phyloP scores from a whole-genome alignment of 1,284 basidiomycete genomes.

The Apiotrichum siamense region DNA sequence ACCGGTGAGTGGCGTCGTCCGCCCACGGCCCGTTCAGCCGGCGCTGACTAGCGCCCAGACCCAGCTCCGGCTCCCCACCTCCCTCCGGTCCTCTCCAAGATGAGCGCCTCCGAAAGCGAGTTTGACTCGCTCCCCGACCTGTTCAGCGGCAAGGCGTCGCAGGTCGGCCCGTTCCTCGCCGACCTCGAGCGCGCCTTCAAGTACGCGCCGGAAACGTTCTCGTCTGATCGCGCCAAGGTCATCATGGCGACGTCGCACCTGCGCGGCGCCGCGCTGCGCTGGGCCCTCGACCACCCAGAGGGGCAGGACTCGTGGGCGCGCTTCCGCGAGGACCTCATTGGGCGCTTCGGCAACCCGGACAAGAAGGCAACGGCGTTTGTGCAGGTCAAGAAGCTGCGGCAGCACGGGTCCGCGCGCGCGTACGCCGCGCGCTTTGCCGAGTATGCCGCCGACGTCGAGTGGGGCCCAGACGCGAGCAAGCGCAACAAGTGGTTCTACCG shows the following conservation, averaged over 20 bases:
- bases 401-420: constrained; percentile 9
- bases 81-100: background rate
- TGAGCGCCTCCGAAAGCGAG: constrained; percentile 9
- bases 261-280: constrained; percentile 15
- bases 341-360: constrained; percentile 17
- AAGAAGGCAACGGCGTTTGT: constrained; percentile 11
- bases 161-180: constrained; percentile 14
- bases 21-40: too few species aligned
- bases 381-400: constrained; percentile 20
- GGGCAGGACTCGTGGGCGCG: background rate
- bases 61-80: too few species aligned
- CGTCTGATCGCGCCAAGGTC: constrained; percentile 2
- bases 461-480: constrained; percentile 4
- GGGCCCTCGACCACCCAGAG: constrained; percentile 15
- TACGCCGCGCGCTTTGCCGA: constrained; percentile 10
- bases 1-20: too few species aligned
- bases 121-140: constrained; percentile 11
- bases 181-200: constrained; percentile 10
- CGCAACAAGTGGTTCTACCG: constrained; percentile 21
- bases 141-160: constrained; percentile 8
- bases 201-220: constrained; percentile 7
- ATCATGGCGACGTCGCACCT: constrained; percentile 14
- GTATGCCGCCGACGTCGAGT: constrained; percentile 9
- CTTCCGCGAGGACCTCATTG: constrained; percentile 9
- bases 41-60: too few species aligned